phyloP scores from a whole-genome alignment of 257 asterid genomes.

The Nyctanthes arbortristis region DNA sequence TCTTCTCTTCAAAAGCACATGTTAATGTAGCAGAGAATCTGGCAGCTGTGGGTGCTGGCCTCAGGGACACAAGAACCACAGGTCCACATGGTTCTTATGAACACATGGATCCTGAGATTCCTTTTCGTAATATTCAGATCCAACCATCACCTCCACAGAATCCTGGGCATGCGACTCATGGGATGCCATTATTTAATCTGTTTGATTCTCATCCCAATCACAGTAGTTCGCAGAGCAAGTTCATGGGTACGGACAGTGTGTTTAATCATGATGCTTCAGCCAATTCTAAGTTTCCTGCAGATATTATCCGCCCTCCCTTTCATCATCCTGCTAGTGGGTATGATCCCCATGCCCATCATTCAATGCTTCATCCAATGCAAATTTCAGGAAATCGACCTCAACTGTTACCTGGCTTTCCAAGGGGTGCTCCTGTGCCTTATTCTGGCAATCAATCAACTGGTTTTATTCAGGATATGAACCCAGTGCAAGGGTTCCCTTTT shows the following conservation, averaged over 20 bases:
- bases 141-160: slow-evolving; percentile 59
- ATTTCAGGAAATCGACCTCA: slow-evolving; percentile 57
- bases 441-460: slow-evolving; percentile 54
- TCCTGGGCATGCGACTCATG: slow-evolving; percentile 52
- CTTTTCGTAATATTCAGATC: slow-evolving; percentile 40
- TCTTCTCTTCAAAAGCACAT: slow-evolving; percentile 38
- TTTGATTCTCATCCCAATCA: slow-evolving; percentile 59
- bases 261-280: slow-evolving; percentile 46
- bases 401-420: slow-evolving; percentile 43
- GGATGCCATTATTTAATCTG: slow-evolving; percentile 51
- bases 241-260: slow-evolving; percentile 48
- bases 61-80: slow-evolving; percentile 40
- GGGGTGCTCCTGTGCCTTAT: slow-evolving; percentile 51
- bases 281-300: slow-evolving; percentile 51
- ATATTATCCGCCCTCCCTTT: slow-evolving; percentile 52
- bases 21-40: slow-evolving; percentile 53
- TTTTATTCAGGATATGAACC: slow-evolving; percentile 55
- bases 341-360: slow-evolving; percentile 56
- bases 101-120: slow-evolving; percentile 44
- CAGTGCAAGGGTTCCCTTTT: slow-evolving; percentile 58
- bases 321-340: slow-evolving; percentile 60
- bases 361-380: slow-evolving; percentile 66
- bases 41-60: slow-evolving; percentile 47
- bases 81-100: slow-evolving; percentile 49
- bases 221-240: slow-evolving; percentile 60